Percentiles rank a stretch among this genome's conserved stretches.
These are phyloP conservation scores for Sporothrix phasma DNA, from an alignment of 2,329 filamentous ascomycete genomes.

Conservation along the genomic window DNA sequence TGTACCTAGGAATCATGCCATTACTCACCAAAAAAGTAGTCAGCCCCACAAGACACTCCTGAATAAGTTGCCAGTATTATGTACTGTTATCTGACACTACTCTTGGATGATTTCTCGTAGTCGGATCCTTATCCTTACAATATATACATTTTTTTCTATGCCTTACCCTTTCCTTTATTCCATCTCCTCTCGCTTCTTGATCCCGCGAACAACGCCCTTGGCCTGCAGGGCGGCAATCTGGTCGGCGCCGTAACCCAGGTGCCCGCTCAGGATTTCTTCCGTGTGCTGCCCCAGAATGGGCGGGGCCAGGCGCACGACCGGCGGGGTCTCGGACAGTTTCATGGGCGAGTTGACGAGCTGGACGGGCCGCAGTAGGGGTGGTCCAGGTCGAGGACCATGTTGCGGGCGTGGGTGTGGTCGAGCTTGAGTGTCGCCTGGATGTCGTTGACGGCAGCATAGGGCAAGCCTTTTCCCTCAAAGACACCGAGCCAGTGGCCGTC, in stretches of 20 bases:
- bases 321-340: conserved; percentile 79
- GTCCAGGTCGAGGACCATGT: conserved; percentile 83
- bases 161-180: neutral
- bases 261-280: conserved; percentile 56
- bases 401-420: conserved; percentile 70
- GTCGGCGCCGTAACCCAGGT: conserved; percentile 52
- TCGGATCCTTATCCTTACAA: no score
- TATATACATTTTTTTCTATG: neutral
- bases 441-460: conserved; percentile 87
- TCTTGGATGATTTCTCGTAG: no score
- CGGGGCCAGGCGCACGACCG: conserved; percentile 65
- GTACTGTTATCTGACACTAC: no score
- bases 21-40: no score
- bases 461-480: conserved; percentile 86
- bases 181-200: neutral
- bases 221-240: neutral
- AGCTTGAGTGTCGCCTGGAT: conserved; percentile 76
- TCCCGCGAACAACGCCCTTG: neutral
- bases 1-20: no score
- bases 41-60: no score
- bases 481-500: conserved; percentile 78
- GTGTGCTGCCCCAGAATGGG: conserved; percentile 85
- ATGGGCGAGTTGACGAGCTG: conserved; percentile 90
- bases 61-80: no score
- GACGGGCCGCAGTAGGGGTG: conserved; percentile 73